These are phyloP conservation scores for Silene latifolia DNA, from an alignment of 148 eudicot species.

Conservation along the genomic window DNA sequence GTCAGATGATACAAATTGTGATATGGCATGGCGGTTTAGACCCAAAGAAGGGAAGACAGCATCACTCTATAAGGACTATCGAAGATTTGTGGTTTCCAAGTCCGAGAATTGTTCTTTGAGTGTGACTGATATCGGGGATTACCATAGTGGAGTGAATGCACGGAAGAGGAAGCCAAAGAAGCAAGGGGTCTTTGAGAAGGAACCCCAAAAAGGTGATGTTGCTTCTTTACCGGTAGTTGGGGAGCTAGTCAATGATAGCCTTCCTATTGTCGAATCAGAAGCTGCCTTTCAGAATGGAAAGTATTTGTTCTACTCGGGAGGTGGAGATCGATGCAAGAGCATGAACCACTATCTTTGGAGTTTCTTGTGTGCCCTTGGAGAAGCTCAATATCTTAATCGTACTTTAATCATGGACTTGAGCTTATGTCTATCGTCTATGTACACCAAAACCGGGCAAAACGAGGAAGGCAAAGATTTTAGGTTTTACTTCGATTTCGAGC, in stretches of 20 bases:
- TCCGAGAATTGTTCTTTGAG: conserved; percentile 65
- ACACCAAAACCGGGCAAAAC: conserved; percentile 56
- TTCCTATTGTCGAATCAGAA: conserved; percentile 80
- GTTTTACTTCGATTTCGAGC: conserved; percentile 91
- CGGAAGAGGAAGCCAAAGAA: conserved; percentile 71
- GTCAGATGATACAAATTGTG: conserved; percentile 58
- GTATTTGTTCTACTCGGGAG: conserved; percentile 72
- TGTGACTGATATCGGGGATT: conserved; percentile 71
- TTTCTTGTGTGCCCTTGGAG: conserved; percentile 90
- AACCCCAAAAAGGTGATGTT: conserved; percentile 16
- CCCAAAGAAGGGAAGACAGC: conserved; percentile 85
- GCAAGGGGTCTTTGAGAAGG: conserved; percentile 55
- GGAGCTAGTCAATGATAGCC: conserved; percentile 69
- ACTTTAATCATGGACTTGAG: conserved; percentile 82
- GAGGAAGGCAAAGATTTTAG: conserved; percentile 97
- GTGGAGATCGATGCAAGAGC: conserved; percentile 91
- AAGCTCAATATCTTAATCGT: conserved; percentile 91
- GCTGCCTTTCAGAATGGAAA: conserved; percentile 55
- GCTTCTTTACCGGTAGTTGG: conserved; percentile 59
- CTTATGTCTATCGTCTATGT: conserved; percentile 73
- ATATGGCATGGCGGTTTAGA: conserved; percentile 97
- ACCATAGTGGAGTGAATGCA: conserved; percentile 82
- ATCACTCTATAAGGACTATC: conserved; percentile 71
- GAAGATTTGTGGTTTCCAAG: conserved; percentile 57
- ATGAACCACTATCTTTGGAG: conserved; percentile 95